These are phyloP conservation scores for Warburgia ugandensis DNA, from an alignment of 164 flowering plant genomes.

Conservation along the genomic window DNA sequence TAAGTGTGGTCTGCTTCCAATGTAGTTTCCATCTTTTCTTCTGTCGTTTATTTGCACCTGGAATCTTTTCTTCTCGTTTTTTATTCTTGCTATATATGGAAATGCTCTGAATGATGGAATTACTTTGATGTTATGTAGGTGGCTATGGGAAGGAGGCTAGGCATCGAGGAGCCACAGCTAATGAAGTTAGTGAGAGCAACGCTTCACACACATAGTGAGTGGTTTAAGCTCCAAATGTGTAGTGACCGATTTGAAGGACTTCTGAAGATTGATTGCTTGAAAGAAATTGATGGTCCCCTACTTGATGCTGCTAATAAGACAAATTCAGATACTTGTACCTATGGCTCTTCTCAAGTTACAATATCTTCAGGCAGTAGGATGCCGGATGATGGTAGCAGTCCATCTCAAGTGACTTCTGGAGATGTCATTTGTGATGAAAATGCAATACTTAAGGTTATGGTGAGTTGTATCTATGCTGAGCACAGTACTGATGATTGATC, in stretches of 20 bases:
- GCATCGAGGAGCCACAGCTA: slow-evolving; percentile 91
- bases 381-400: slow-evolving; percentile 73
- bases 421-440: slow-evolving; percentile 72
- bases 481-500: neutral
- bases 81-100: no score
- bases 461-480: slow-evolving; percentile 29
- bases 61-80: no score
- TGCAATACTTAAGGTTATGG: slow-evolving; percentile 98
- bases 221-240: slow-evolving; percentile 95
- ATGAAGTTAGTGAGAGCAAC: slow-evolving; percentile 92
- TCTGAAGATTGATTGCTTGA: slow-evolving; percentile 65
- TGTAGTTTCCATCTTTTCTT: no score
- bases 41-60: no score
- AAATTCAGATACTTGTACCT: slow-evolving; percentile 38
- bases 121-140: slow-evolving; percentile 41
- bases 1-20: no score
- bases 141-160: slow-evolving; percentile 77
- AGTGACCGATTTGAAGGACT: slow-evolving; percentile 86
- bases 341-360: slow-evolving; percentile 71
- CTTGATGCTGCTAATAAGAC: slow-evolving; percentile 40
- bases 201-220: slow-evolving; percentile 76
- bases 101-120: no score
- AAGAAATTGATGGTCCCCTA: slow-evolving; percentile 48
- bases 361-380: slow-evolving; percentile 48
- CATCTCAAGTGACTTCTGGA: slow-evolving; percentile 52